These are phyloP conservation scores for Pezicula radicicola DNA, from an alignment of 2,329 filamentous ascomycete species.

Conservation along the genomic window DNA sequence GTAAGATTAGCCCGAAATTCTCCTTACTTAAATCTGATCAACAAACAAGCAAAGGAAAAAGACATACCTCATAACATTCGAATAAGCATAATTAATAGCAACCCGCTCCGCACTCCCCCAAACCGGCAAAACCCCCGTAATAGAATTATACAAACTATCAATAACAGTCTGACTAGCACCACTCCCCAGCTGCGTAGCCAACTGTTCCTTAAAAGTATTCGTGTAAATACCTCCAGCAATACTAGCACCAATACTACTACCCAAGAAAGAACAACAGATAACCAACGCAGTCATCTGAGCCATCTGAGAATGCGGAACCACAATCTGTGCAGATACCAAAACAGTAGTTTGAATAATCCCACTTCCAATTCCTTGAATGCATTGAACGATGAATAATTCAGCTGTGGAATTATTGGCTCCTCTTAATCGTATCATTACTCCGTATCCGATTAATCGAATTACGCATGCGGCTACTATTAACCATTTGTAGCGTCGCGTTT, in stretches of 20 bases:
- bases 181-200: slow-evolving; percentile 34
- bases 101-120: slow-evolving; percentile 37
- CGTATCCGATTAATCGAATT: slow-evolving; percentile 45
- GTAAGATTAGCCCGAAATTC: not conserved
- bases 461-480: slow-evolving; percentile 36
- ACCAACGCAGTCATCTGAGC: slow-evolving; percentile 45
- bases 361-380: slow-evolving; percentile 44
- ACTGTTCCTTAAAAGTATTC: slow-evolving; percentile 34
- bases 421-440: slow-evolving; percentile 46
- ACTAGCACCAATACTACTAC: slow-evolving; percentile 33
- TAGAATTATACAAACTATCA: slow-evolving; percentile 40
- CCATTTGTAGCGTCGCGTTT: slow-evolving; percentile 43
- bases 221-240: slow-evolving; percentile 50
- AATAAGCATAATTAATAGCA: slow-evolving; percentile 35
- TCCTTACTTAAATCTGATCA: not conserved
- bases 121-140: slow-evolving; percentile 36
- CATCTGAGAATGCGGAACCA: slow-evolving; percentile 41
- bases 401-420: slow-evolving; percentile 35
- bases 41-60: not conserved
- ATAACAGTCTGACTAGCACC: slow-evolving; percentile 28
- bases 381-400: slow-evolving; percentile 45
- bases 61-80: slow-evolving; percentile 5
- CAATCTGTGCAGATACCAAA: slow-evolving; percentile 41
- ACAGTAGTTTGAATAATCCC: slow-evolving; percentile 41
- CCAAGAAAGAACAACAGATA: slow-evolving; percentile 39